Evolutionary conservation across 75 land plant genomes (phyloP).

Genomic region (Pinus tabuliformis): DNA sequence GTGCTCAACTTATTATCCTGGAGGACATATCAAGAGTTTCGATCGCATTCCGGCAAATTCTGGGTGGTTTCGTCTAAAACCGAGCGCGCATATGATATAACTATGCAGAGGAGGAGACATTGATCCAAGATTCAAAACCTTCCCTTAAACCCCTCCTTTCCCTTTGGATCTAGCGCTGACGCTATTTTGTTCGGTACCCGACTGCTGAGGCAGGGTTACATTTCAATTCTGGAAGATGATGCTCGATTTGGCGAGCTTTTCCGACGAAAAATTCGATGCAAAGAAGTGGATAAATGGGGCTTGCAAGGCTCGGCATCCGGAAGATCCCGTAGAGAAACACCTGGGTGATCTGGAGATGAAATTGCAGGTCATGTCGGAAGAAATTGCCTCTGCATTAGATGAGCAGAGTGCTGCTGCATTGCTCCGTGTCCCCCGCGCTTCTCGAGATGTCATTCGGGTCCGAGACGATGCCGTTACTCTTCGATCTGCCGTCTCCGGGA

Average conservation of each 20-base stretch:
- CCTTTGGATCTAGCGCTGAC: no score
- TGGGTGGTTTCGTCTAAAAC: no score
- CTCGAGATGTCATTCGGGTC: conserved; percentile 79
- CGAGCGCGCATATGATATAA: no score
- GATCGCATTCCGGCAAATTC: no score
- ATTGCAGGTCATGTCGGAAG: conserved; percentile 80
- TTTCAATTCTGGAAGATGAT: no score
- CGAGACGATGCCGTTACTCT: conserved; percentile 85
- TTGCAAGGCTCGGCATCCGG: conserved; percentile 66
- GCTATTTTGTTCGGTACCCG: no score
- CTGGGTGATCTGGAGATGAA: conserved; percentile 88
- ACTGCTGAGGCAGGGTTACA: no score
- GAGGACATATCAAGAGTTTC: no score
- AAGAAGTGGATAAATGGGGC: conserved; percentile 93
- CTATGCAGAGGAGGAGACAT: no score
- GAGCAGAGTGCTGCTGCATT: conserved; percentile 87
- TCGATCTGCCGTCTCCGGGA: conserved; percentile 67
- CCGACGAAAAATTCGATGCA: conserved; percentile 77
- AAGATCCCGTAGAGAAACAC: conserved; percentile 69
- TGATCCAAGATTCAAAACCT: no score
- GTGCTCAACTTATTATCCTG: no score
- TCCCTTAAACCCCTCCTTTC: no score
- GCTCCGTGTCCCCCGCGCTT: conserved; percentile 86
- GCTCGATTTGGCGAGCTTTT: conserved; percentile 69
- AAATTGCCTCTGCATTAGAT: conserved; percentile 78